These are phyloP conservation scores for Phytophthora chlamydospora DNA, from an alignment of 352 stramenopile species.

Conservation along the genomic window DNA sequence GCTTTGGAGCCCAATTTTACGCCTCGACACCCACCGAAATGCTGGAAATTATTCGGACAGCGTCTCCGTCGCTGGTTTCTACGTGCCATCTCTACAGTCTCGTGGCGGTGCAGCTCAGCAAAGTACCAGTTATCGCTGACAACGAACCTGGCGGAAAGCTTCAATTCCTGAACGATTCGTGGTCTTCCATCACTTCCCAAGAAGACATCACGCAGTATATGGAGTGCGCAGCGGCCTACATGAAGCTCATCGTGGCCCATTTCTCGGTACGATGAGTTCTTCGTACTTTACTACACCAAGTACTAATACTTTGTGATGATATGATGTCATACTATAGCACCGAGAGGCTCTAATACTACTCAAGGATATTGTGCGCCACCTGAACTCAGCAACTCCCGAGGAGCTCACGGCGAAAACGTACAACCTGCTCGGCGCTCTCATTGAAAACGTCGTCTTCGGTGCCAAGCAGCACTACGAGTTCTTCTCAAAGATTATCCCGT, in stretches of 20 bases:
- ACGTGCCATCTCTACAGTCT: conserved; percentile 79
- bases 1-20: conserved; percentile 74
- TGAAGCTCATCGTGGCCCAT: conserved; percentile 87
- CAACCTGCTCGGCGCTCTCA: conserved; percentile 71
- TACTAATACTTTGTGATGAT: neutral
- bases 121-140: conserved; percentile 27
- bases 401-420: conserved; percentile 69
- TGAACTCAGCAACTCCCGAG: conserved; percentile 66
- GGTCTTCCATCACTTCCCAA: conserved; percentile 78
- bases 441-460: conserved; percentile 80
- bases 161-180: conserved; percentile 87
- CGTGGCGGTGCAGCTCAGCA: conserved; percentile 65
- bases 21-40: conserved; percentile 58
- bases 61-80: conserved; percentile 60
- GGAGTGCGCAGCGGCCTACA: conserved; percentile 80
- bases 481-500: conserved; percentile 81
- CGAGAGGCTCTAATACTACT: conserved; percentile 86
- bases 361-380: conserved; percentile 82
- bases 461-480: conserved; percentile 73
- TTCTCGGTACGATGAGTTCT: conserved; percentile 57
- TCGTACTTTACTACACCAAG: neutral
- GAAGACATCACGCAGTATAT: conserved; percentile 83
- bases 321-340: conserved; percentile 32
- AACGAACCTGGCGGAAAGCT: conserved; percentile 57
- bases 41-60: conserved; percentile 68